Evolutionary conservation across 306 rosid genomes (phyloP).

Genomic region (Glycine tomentella): DNA sequence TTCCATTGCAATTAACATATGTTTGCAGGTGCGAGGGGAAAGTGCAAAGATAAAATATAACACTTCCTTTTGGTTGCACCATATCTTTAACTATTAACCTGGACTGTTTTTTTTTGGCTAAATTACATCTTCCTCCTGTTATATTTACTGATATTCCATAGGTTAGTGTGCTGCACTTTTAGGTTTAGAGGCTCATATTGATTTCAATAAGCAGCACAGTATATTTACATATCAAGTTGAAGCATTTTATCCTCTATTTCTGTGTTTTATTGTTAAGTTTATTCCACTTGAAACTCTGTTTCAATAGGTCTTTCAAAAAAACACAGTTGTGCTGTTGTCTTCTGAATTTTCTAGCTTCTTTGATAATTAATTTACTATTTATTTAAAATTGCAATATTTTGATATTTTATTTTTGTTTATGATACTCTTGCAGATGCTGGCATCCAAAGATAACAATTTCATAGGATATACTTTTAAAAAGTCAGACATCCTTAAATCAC

Average conservation of each 20-base stretch:
- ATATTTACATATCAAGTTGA: constrained; percentile 1
- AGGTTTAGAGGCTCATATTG: not conserved
- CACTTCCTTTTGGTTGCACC: not conserved
- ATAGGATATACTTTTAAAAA: constrained; percentile 94
- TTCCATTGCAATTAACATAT: not conserved
- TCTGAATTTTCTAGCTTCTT: constrained; percentile 7
- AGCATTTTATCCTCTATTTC: constrained; percentile 13
- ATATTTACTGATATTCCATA: constrained; percentile 19
- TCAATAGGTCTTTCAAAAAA: constrained; percentile 17
- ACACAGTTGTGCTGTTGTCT: constrained; percentile 10
- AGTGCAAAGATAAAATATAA: not conserved
- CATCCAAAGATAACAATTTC: constrained; percentile 95
- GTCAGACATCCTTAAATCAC: constrained; percentile 83
- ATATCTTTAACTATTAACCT: not conserved
- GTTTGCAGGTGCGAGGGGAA: not conserved
- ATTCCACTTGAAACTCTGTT: constrained; percentile 32
- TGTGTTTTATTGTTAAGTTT: constrained; percentile 20
- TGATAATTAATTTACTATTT: constrained; percentile 2
- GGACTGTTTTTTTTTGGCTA: not conserved
- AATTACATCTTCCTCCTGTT: constrained; percentile 3
- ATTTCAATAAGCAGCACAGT: not conserved
- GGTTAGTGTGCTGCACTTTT: constrained; percentile 18
- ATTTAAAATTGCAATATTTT: not conserved
- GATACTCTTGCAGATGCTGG: constrained; percentile 78
- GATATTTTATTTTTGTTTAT: constrained; percentile 24